Percentiles rank a stretch among this genome's conserved stretches.
phyloP scores from a whole-genome alignment of 2,329 filamentous ascomycete genomes.

The Epichloe glyceriae region DNA sequence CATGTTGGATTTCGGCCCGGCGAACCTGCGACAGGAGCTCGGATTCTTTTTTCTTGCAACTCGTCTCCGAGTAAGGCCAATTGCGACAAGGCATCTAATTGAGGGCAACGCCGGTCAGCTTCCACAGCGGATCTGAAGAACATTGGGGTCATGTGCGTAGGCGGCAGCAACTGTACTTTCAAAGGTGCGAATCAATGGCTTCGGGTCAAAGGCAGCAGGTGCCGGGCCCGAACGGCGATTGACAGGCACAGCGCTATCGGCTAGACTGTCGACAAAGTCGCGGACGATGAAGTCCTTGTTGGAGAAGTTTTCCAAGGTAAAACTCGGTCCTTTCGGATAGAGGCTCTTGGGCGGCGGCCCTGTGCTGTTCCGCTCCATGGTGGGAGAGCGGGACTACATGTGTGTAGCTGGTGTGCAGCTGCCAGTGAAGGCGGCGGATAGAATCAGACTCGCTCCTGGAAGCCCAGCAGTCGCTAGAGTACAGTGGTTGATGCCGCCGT shows the following conservation, averaged over 20 bases:
- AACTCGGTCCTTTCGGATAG: slow-evolving; percentile 67
- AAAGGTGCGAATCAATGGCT: slow-evolving; percentile 91
- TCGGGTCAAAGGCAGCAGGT: slow-evolving; percentile 70
- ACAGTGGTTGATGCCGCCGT: not conserved
- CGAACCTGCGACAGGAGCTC: slow-evolving; percentile 83
- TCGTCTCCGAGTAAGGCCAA: slow-evolving; percentile 65
- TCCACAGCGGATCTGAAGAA: not conserved
- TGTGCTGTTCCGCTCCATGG: slow-evolving; percentile 30
- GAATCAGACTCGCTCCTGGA: not conserved
- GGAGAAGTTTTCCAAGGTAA: slow-evolving; percentile 79
- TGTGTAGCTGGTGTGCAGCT: slow-evolving; percentile 11
- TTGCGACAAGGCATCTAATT: slow-evolving; percentile 49
- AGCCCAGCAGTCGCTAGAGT: not conserved
- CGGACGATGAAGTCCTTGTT: slow-evolving; percentile 93
- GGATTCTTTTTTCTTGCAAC: slow-evolving; percentile 77
- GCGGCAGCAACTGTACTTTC: slow-evolving; percentile 42
- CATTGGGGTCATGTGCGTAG: no score
- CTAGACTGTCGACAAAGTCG: slow-evolving; percentile 90
- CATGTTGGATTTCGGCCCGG: slow-evolving; percentile 82
- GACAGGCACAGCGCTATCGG: slow-evolving; percentile 67
- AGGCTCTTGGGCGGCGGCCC: slow-evolving; percentile 44
- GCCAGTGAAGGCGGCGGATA: not conserved
- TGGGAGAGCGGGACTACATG: slow-evolving; percentile 20
- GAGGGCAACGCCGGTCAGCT: not conserved
- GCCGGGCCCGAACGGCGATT: slow-evolving; percentile 64